phyloP scores from a whole-genome alignment of 129 eudicot genomes.

The Saussurea involucrata region DNA sequence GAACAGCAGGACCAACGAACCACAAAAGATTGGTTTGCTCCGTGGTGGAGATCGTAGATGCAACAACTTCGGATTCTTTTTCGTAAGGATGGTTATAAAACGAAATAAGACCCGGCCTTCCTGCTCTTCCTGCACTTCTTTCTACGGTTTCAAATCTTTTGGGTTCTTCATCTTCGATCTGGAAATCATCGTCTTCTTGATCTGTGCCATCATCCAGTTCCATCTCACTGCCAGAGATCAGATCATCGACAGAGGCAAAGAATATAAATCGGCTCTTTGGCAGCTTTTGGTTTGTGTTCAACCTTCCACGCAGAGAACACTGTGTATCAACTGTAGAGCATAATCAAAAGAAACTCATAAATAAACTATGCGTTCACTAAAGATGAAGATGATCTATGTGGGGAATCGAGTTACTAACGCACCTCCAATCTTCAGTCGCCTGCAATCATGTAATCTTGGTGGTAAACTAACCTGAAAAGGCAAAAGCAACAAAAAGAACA shows the following conservation, averaged over 20 bases:
- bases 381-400: neutral
- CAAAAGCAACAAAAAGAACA: constrained; percentile 1
- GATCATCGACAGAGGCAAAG: constrained; percentile 45
- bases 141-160: constrained; percentile 28
- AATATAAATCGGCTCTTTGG: constrained; percentile 31
- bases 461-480: constrained; percentile 49
- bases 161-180: constrained; percentile 34
- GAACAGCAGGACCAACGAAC: constrained; percentile 90
- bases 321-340: constrained; percentile 35
- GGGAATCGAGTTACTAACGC: neutral
- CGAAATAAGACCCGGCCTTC: constrained; percentile 83
- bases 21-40: constrained; percentile 52
- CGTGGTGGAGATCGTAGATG: constrained; percentile 24
- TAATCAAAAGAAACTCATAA: constrained; percentile 8
- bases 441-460: constrained; percentile 32
- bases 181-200: constrained; percentile 41
- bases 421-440: constrained; percentile 19
- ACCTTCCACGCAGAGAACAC: constrained; percentile 39
- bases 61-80: constrained; percentile 34
- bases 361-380: neutral
- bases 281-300: constrained; percentile 28
- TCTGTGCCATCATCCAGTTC: constrained; percentile 50
- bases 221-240: constrained; percentile 34
- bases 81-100: constrained; percentile 46
- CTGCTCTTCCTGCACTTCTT: constrained; percentile 49